Percentiles rank a stretch among this genome's conserved stretches.
Evolutionary conservation across 176 grass and related monocot genomes (phyloP).

Genomic region (Hyparrhenia diplandra): DNA sequence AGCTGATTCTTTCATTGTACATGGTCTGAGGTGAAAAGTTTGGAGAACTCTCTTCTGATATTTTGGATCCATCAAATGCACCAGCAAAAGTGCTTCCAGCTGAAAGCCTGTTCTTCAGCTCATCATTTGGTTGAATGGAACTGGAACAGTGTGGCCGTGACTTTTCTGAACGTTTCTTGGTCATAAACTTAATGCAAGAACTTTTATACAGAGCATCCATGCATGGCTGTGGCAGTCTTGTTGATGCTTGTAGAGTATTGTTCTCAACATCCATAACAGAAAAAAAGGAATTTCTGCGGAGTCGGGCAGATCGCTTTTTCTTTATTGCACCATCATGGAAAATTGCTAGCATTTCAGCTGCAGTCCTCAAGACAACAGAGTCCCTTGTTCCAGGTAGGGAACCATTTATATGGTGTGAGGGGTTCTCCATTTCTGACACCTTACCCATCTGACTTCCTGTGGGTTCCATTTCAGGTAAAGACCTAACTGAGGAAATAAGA

Average conservation of each 20-base stretch:
- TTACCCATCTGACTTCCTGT: constrained; percentile 10
- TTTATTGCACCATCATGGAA: constrained; percentile 33
- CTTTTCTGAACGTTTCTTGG: constrained; percentile 51
- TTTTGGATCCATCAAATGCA: constrained; percentile 10
- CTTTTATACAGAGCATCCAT: constrained; percentile 38
- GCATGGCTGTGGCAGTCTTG: constrained; percentile 26
- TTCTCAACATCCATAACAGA: constrained; percentile 18
- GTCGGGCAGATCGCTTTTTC: constrained; percentile 49
- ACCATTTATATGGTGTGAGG: neutral
- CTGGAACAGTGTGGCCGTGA: neutral
- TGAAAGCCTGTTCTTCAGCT: constrained; percentile 8
- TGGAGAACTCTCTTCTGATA: constrained; percentile 7
- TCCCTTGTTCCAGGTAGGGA: constrained; percentile 3
- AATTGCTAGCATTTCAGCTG: constrained; percentile 38
- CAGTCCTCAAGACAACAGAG: constrained; percentile 27
- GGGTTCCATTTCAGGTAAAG: constrained; percentile 14
- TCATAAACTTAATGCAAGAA: constrained; percentile 40
- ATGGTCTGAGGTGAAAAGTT: neutral
- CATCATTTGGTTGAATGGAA: constrained; percentile 21
- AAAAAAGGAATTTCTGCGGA: constrained; percentile 32
- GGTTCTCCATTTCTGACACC: constrained; percentile 11
- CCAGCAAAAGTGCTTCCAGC: constrained; percentile 7
- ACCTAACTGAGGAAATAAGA: constrained; percentile 18
- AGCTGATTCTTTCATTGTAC: neutral
- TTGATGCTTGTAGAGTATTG: constrained; percentile 19